These are phyloP conservation scores for Colletotrichum viniferum DNA, from an alignment of 2,329 filamentous ascomycete genomes.

Conservation along the genomic window DNA sequence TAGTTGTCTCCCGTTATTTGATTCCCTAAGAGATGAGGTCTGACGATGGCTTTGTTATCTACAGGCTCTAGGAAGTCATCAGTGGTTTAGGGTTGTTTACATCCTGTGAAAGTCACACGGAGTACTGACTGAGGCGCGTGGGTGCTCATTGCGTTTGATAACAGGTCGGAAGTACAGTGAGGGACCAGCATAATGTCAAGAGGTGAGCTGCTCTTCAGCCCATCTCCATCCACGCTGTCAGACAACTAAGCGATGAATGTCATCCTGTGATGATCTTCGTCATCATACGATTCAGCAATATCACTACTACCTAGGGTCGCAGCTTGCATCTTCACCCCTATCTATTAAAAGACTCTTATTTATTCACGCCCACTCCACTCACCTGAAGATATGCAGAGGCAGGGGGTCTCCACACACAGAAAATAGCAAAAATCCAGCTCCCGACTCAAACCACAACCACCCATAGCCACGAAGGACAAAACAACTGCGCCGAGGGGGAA, in stretches of 20 bases:
- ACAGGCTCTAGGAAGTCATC: neutral
- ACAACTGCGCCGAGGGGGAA: constrained; percentile 13
- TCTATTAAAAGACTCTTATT: neutral
- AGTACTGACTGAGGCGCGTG: neutral
- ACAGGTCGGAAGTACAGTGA: neutral
- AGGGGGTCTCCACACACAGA: neutral
- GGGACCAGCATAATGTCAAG: neutral
- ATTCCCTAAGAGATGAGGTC: neutral
- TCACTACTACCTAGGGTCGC: fast-evolving
- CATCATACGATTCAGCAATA: neutral
- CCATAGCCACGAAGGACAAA: neutral
- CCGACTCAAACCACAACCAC: fast-evolving
- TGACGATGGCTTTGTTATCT: neutral
- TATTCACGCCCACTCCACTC: neutral
- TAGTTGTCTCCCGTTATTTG: neutral
- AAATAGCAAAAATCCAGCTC: neutral
- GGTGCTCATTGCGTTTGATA: neutral
- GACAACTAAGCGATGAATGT: fast-evolving
- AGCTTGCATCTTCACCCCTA: neutral
- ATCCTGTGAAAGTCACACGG: neutral
- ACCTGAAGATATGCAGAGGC: neutral
- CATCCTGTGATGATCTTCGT: neutral
- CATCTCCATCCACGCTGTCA: neutral
- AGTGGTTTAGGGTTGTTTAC: fast-evolving
- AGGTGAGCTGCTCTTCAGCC: neutral